Conservation (phyloP, 805 yeast species). For the Saturnispora mendoncae region DNA sequence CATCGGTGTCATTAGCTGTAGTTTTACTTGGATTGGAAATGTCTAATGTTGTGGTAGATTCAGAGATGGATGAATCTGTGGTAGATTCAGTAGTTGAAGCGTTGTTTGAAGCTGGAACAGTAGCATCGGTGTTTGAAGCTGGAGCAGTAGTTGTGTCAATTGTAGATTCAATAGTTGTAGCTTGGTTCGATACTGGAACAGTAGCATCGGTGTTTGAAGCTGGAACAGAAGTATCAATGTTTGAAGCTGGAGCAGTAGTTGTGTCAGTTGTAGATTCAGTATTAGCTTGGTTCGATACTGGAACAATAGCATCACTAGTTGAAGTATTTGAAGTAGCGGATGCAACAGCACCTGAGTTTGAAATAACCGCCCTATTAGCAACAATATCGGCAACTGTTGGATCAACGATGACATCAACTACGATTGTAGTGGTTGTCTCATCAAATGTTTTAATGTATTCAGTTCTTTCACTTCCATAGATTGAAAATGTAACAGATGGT, state of each 20-base stretch:
- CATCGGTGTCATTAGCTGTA: background rate
- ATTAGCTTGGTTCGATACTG: background rate
- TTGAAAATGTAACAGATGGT: slow-evolving; percentile 1
- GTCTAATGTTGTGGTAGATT: background rate
- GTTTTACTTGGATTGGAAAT: background rate
- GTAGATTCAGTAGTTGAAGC: too few species aligned
- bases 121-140: background rate
- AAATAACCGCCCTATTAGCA: background rate
- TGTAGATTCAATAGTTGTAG: background rate
- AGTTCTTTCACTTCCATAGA: background rate
- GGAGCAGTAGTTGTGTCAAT: background rate
- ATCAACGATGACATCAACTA: slow-evolving; percentile 1
- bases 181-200: too few species aligned
- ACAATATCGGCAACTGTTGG: background rate
- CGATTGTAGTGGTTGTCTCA: background rate
- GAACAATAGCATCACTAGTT: background rate
- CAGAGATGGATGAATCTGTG: background rate
- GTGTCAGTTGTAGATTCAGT: background rate
- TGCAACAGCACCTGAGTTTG: background rate
- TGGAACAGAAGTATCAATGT: background rate
- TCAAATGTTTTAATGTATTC: slow-evolving; percentile 1
- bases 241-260: background rate
- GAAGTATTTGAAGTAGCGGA: background rate
- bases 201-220: background rate
- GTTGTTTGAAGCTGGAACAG: background rate